Evolutionary conservation across 2,329 filamentous ascomycete genomes (phyloP), one percentile per base, ranked within the genome.

Genomic region (Trichoderma atroviride): DNA sequence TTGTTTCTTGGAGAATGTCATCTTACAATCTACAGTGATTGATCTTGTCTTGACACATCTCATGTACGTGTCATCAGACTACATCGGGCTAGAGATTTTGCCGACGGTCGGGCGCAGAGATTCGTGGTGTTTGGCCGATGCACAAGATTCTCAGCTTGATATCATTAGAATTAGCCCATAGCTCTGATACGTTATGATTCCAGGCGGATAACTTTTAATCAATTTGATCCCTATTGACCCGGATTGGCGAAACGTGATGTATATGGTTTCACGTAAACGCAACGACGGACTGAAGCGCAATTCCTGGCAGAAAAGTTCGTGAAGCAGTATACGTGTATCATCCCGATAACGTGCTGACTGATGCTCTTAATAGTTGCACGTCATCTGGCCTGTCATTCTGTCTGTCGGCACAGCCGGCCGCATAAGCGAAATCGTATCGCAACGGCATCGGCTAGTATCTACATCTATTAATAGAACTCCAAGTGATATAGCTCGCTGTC

Each of bases 101-200:
- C 62, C 62, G 62, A 65, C 50, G 62, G 50, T 56, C 62, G 62
- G 62, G 14, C 43, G 62, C 35, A 56, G 52, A 43, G 52, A 14
- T 13, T 33, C 24, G 4, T 16, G 24, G 11, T 5, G 6, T 65
- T 65, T 47, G 52, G 35, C 52, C 50, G 62, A 57, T 33, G 4
- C 22, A 1, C 24, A 19, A 16, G 33, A 55, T 40, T 31, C 5
- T 5, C n/a, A 52, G 19, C 24, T 3, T 5, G 5, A 19, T 27
- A 35, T n/a, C 10, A 3, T 10, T 1, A 33, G 24, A 37, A 13
- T 55, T 31, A 50, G 5, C 35, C 50, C n/a, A n/a, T 24, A 29
- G 5, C 22, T 40, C 52, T 40, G 27, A 11, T 14, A 29, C 29
- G 14, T 16, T 4, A n/a, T 11, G n/a, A 35, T 5, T 61, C 40